Evolutionary conservation across 345 rosid species (phyloP).

Genomic region (Eucalyptus cloeziana): DNA sequence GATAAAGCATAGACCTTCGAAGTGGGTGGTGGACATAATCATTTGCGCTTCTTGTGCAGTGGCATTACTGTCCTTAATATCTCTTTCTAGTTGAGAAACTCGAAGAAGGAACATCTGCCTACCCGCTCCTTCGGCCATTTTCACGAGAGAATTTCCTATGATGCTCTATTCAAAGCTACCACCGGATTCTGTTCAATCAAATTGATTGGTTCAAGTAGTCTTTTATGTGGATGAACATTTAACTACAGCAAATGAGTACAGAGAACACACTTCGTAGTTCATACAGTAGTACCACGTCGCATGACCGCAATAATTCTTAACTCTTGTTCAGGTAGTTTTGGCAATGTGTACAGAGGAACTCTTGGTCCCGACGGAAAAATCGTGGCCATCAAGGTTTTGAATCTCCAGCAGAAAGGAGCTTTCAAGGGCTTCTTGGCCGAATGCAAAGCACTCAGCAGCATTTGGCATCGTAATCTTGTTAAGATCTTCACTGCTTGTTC

Average conservation of each 20-base stretch:
- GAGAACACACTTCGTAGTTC: not conserved
- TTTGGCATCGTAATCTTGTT: slow-evolving; percentile 5
- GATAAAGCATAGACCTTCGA: not conserved
- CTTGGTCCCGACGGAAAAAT: not conserved
- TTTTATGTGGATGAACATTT: not conserved
- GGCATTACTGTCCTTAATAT: not conserved
- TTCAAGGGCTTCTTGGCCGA: slow-evolving; percentile 1
- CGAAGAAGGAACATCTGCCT: not conserved
- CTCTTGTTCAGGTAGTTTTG: not conserved
- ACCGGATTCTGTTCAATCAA: not conserved
- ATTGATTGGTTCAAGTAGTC: slow-evolving; percentile 2
- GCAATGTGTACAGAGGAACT: slow-evolving; percentile 6
- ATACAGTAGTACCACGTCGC: not conserved
- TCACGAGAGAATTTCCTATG: not conserved
- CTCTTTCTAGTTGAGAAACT: not conserved
- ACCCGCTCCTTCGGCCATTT: not conserved
- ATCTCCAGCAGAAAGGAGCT: slow-evolving; percentile 4
- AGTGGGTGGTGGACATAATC: not conserved
- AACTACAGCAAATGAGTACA: not conserved
- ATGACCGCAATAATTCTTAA: not conserved
- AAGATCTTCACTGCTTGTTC: slow-evolving; percentile 2
- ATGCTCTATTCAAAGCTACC: slow-evolving; percentile 1
- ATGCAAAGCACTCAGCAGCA: not conserved
- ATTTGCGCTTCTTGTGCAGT: not conserved
- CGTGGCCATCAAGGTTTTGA: slow-evolving; percentile 2